phyloP scores from a whole-genome alignment of 1,284 basidiomycete genomes.

The Cerioporus squamosus region DNA sequence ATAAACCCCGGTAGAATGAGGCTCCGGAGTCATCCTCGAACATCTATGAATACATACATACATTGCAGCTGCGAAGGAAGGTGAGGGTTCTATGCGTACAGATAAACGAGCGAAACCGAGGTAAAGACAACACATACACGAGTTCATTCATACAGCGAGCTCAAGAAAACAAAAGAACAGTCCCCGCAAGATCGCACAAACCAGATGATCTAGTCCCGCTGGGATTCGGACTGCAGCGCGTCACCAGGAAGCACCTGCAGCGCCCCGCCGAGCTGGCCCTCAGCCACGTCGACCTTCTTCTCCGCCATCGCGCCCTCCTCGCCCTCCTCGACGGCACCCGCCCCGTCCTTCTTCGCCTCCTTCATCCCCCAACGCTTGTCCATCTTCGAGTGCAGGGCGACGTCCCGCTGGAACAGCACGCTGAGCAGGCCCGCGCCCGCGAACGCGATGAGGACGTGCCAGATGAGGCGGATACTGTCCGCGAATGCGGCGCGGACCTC shows the following conservation, averaged over 20 bases:
- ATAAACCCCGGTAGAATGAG: too few relatives aligned
- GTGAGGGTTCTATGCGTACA: too few relatives aligned
- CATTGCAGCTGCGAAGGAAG: too few relatives aligned
- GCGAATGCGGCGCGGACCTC: slow-evolving; percentile 37
- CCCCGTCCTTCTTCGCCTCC: slow-evolving; percentile 1
- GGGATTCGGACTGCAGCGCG: not conserved
- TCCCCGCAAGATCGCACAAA: not conserved
- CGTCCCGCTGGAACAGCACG: slow-evolving; percentile 33
- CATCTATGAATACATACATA: too few relatives aligned
- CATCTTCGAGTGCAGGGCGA: slow-evolving; percentile 35
- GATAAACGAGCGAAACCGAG: too few relatives aligned
- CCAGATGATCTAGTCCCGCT: not conserved
- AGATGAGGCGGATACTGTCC: slow-evolving; percentile 30
- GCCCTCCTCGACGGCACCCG: not conserved
- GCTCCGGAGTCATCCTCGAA: too few relatives aligned
- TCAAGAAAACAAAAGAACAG: not conserved
- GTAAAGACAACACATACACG: too few relatives aligned
- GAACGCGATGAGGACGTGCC: slow-evolving; percentile 31
- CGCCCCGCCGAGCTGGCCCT: not conserved
- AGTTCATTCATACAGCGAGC: too few relatives aligned
- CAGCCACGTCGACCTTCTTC: not conserved
- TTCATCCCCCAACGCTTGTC: slow-evolving; percentile 32
- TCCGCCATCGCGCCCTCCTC: slow-evolving; percentile 17
- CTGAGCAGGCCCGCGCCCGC: slow-evolving; percentile 19
- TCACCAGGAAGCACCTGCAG: not conserved